A percentile compares a stretch with the other conserved stretches of the same genome.
Evolutionary conservation across 2,329 filamentous ascomycete genomes (phyloP).

Genomic region (Harringtonia aguacate): DNA sequence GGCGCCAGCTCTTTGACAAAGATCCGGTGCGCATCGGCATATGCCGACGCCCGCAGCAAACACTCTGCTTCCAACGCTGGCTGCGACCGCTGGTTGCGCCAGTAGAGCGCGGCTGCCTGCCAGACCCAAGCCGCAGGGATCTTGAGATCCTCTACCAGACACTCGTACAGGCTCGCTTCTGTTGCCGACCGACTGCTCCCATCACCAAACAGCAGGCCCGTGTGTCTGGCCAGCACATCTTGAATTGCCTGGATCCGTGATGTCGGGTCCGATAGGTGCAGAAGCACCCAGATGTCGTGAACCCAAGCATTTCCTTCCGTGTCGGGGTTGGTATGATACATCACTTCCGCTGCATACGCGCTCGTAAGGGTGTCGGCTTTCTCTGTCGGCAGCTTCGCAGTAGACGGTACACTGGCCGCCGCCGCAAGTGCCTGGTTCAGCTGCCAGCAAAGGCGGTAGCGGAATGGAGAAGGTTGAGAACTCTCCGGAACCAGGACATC

Average conservation of each 20-base stretch:
- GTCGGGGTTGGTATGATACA: slow-evolving; percentile 28
- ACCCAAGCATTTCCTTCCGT: slow-evolving; percentile 46
- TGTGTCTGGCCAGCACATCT: slow-evolving; percentile 64
- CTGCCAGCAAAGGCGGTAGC: slow-evolving; percentile 75
- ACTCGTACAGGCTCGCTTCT: slow-evolving; percentile 37
- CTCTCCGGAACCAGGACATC: slow-evolving; percentile 67
- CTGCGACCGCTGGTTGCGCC: slow-evolving; percentile 61
- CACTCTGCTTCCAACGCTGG: slow-evolving; percentile 63
- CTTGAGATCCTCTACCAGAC: slow-evolving; percentile 51
- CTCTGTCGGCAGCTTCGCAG: slow-evolving; percentile 51
- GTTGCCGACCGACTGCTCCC: not conserved
- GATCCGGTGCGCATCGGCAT: slow-evolving; percentile 73
- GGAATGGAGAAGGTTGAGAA: slow-evolving; percentile 62
- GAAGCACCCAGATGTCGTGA: slow-evolving; percentile 63
- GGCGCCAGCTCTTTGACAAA: slow-evolving; percentile 76
- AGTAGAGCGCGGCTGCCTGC: slow-evolving; percentile 75
- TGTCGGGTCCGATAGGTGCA: slow-evolving; percentile 56
- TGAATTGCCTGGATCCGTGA: slow-evolving; percentile 58
- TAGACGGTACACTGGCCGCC: slow-evolving; percentile 20
- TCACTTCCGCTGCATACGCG: slow-evolving; percentile 12
- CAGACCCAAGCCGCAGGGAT: slow-evolving; percentile 75
- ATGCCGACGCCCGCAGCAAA: slow-evolving; percentile 66
- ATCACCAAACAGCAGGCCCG: slow-evolving; percentile 47
- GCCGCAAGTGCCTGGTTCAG: slow-evolving; percentile 58
- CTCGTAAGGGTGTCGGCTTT: slow-evolving; percentile 52